These are phyloP conservation scores for Somion occarium DNA, from an alignment of 1,284 basidiomycete genomes.

Conservation along the genomic window DNA sequence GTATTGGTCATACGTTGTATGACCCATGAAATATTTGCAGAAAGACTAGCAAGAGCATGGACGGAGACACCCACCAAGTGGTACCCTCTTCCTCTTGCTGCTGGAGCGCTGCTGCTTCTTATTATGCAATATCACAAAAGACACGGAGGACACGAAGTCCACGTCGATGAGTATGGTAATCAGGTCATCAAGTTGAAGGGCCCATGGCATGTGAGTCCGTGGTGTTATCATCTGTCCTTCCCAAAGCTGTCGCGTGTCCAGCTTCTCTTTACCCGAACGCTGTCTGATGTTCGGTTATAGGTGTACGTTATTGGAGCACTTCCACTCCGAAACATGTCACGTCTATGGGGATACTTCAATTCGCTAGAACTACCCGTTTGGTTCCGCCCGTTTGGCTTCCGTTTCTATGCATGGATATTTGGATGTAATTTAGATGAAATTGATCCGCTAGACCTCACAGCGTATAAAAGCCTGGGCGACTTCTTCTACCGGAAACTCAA, in stretches of 20 bases:
- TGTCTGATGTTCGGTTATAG: conserved; percentile 33
- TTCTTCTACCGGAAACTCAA: conserved; percentile 95
- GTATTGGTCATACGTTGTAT: background rate
- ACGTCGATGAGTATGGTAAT: conserved; percentile 69
- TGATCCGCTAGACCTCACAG: conserved; percentile 69
- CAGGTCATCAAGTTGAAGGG: conserved; percentile 79
- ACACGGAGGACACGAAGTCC: conserved; percentile 50
- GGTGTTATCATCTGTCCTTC: no score
- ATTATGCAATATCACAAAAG: conserved; percentile 78
- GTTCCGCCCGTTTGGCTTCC: conserved; percentile 88
- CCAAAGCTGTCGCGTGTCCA: no score
- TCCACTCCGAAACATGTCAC: conserved; percentile 89
- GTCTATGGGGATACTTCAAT: conserved; percentile 95
- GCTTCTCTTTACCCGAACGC: background rate
- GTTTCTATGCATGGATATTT: conserved; percentile 82
- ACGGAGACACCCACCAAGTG: conserved; percentile 87
- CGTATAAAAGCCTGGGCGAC: conserved; percentile 83
- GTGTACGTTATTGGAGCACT: conserved; percentile 95
- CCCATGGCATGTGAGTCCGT: conserved; percentile 88
- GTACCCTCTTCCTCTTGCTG: conserved; percentile 92
- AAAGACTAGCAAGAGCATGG: conserved; percentile 68
- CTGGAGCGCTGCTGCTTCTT: conserved; percentile 85
- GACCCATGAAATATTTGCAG: conserved; percentile 21
- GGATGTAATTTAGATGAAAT: conserved; percentile 95
- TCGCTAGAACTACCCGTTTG: conserved; percentile 90